Conservation (phyloP, 768 basidiomycete species). For the Mycena galopus region DNA sequence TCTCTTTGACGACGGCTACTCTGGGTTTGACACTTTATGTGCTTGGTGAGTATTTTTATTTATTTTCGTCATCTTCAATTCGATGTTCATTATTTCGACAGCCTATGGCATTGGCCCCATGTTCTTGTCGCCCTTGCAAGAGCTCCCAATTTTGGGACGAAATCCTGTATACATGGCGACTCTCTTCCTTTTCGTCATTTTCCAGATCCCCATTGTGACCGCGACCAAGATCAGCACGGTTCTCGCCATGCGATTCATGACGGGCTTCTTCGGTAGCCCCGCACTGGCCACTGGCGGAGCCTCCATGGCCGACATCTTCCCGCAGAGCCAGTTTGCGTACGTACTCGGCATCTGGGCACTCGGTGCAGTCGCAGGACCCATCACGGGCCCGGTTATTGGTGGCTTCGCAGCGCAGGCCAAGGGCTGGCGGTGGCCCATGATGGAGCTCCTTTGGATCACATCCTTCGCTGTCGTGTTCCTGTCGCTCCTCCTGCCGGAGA, state of each 20-base stretch:
- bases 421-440: conserved; percentile 25
- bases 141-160: conserved; percentile 20
- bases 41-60: conserved; percentile 37
- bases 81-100: neutral
- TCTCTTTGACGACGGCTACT: conserved; percentile 44
- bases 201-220: conserved; percentile 50
- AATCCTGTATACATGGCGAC: conserved; percentile 34
- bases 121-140: conserved; percentile 41
- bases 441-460: conserved; percentile 28
- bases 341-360: conserved; percentile 27
- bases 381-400: conserved; percentile 24
- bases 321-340: conserved; percentile 14
- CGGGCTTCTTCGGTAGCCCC: conserved; percentile 49
- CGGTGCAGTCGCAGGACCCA: conserved; percentile 36
- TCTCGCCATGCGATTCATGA: conserved; percentile 49
- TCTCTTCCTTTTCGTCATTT: conserved; percentile 45
- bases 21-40: conserved; percentile 46
- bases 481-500: conserved; percentile 48
- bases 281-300: conserved; percentile 47
- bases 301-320: conserved; percentile 26
- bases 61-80: neutral
- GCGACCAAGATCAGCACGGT: conserved; percentile 46
- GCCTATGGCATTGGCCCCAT: conserved; percentile 42
- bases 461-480: conserved; percentile 40
- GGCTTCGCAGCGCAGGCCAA: conserved; percentile 23